Evolutionary conservation across 2,329 filamentous ascomycete species (phyloP).

Genomic region (Lachnellula occidentalis): DNA sequence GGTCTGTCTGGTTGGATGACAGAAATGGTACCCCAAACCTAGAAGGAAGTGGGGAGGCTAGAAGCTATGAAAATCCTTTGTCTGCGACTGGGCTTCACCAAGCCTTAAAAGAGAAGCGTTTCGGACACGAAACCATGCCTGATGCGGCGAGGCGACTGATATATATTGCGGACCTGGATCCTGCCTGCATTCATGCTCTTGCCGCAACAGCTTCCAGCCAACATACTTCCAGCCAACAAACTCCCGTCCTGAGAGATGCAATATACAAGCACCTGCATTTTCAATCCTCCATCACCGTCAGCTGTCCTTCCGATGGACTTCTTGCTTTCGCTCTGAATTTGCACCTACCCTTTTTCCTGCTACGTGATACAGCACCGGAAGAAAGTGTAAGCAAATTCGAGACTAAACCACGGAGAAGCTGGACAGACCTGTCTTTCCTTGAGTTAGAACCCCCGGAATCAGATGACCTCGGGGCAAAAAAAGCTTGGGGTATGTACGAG

Average conservation of each 20-base stretch:
- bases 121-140: neutral
- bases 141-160: slow-evolving; percentile 6
- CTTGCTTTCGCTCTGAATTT: neutral
- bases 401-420: neutral
- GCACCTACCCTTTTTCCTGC: slow-evolving; percentile 2
- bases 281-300: neutral
- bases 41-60: neutral
- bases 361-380: neutral
- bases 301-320: neutral
- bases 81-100: neutral
- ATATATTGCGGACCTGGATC: neutral
- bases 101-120: neutral
- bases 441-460: neutral
- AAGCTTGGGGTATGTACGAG: neutral
- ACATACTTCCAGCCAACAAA: neutral
- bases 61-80: slow-evolving; percentile 2
- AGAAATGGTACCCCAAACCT: neutral
- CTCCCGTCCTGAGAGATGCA: neutral
- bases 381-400: neutral
- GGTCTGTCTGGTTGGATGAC: slow-evolving; percentile 2
- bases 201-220: neutral
- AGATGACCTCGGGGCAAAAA: neutral
- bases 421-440: slow-evolving; percentile 6
- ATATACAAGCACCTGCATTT: slow-evolving; percentile 4
- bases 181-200: slow-evolving; percentile 3